These are phyloP conservation scores for Antrodiella citrinella DNA, from an alignment of 768 basidiomycete species.

Conservation along the genomic window DNA sequence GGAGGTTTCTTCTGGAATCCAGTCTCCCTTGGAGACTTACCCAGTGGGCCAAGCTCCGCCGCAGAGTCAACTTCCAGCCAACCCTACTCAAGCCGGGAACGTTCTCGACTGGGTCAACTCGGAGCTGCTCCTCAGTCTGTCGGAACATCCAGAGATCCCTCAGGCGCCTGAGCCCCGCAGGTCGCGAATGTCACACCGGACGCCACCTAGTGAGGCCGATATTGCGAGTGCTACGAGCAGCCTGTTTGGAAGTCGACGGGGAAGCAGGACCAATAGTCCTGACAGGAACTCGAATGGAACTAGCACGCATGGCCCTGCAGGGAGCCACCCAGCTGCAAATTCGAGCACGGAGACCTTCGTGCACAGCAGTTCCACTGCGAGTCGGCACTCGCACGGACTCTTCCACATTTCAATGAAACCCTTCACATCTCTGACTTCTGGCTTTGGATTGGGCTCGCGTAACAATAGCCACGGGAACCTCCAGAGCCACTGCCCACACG, in stretches of 20 bases:
- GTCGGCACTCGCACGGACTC: conserved; percentile 42
- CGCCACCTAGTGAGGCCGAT: conserved; percentile 13
- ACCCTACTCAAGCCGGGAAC: conserved; percentile 29
- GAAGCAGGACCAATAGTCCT: conserved; percentile 25
- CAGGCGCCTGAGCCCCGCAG: conserved; percentile 1
- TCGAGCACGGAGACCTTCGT: conserved; percentile 34
- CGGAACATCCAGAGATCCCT: conserved; percentile 25
- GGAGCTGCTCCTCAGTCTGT: conserved; percentile 67
- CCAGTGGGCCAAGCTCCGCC: conserved; percentile 4
- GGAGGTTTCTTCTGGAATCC: conserved; percentile 15
- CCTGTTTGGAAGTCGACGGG: conserved; percentile 16
- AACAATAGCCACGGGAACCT: conserved; percentile 26
- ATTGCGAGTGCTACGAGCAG: conserved; percentile 16
- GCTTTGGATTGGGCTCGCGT: conserved; percentile 34
- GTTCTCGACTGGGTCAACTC: conserved; percentile 79
- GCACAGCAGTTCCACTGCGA: conserved; percentile 40
- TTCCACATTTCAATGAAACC: conserved; percentile 60
- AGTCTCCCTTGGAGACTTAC: conserved; percentile 13
- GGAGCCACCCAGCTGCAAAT: conserved; percentile 1
- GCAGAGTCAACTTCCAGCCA: conserved; percentile 21
- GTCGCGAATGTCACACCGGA: background rate
- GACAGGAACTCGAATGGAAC: background rate
- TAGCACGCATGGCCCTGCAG: background rate
- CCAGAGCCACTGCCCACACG: conserved; percentile 12
- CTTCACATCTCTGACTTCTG: conserved; percentile 38